Base-by-base conservation (phyloP, 495 filamentous ascomycete species). In the Hypomontagnella submonticulosa region DNA sequence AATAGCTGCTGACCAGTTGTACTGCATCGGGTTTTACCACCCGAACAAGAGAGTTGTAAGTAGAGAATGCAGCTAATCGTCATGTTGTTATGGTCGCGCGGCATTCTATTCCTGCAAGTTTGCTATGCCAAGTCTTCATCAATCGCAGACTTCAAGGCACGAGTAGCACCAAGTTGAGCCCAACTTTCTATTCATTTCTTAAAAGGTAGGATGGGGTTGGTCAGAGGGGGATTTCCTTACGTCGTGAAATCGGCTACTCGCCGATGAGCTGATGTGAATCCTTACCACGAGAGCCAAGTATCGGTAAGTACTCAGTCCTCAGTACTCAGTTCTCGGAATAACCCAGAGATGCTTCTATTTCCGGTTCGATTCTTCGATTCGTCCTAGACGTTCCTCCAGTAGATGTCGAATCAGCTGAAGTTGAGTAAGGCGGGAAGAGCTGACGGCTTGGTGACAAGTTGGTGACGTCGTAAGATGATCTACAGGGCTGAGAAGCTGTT, bases 11-110 rank as follows among this genome's bases (percentile, higher is more conserved):
- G 11, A 36, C 16, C 11, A 48, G 32, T 46, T 20, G 55, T 56
- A 42, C 34, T 43, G 44, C 60, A 53, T 69, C 66, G 66, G 66
- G 66, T 69, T 63, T 59, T 69, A 69, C 55, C 60, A 69, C 66
- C 66, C 66, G 60, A 64, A 64, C 3, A 3, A 27, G 23, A 48
- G 37, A 61, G 66, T 57, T 18, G 47, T 38, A 41, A 8, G 57
- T 41, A 44, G 23, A 27, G 23, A 6, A 61, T 59, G 56, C 46
- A 33, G 32, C 33, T 44, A 60, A 43, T 60, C 60, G 52, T 57
- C 4, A 6, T 61, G 50, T 37, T 59, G 55, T 33, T 68, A 47
- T 44, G 34, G 55, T 55, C 44, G 56, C 43, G 38, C 65, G 32
- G 50, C 50, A 47, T 64, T 57, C 42, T 52, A 52, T 57, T 56